phyloP scores from a whole-genome alignment of 129 eudicot species.

The Cynara cardunculus region DNA sequence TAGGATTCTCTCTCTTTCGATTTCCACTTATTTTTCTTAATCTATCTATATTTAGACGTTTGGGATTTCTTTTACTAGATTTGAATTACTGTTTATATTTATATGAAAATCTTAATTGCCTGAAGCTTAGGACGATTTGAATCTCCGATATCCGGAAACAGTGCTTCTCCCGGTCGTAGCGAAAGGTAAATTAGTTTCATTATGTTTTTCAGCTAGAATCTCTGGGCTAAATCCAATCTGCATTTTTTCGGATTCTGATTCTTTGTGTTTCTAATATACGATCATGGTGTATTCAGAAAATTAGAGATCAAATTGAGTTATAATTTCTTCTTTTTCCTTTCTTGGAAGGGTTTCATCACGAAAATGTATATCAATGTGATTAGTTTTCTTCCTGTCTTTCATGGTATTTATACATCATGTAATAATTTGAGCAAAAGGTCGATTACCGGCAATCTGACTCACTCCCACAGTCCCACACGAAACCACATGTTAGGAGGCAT shows the following conservation, averaged over 20 bases:
- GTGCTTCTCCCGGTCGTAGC: constrained; percentile 36
- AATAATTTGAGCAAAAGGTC: background rate
- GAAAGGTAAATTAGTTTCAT: constrained; percentile 35
- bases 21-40: constrained; percentile 6
- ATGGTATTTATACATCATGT: background rate
- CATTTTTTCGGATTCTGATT: constrained; percentile 7
- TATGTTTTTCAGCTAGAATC: background rate
- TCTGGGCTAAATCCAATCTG: background rate
- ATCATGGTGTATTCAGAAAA: background rate
- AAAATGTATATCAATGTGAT: background rate
- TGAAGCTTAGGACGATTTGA: constrained; percentile 36
- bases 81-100: background rate
- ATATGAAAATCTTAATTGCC: constrained; percentile 13
- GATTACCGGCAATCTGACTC: background rate
- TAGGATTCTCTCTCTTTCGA: constrained; percentile 26
- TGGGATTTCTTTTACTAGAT: background rate
- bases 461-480: background rate
- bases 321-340: background rate
- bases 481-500: background rate
- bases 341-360: background rate
- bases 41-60: constrained; percentile 22
- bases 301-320: background rate
- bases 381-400: background rate
- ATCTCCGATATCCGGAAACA: constrained; percentile 34
- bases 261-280: background rate